Conservation (phyloP, 2,329 filamentous ascomycete species). For the Cladorrhinum sp. region DNA sequence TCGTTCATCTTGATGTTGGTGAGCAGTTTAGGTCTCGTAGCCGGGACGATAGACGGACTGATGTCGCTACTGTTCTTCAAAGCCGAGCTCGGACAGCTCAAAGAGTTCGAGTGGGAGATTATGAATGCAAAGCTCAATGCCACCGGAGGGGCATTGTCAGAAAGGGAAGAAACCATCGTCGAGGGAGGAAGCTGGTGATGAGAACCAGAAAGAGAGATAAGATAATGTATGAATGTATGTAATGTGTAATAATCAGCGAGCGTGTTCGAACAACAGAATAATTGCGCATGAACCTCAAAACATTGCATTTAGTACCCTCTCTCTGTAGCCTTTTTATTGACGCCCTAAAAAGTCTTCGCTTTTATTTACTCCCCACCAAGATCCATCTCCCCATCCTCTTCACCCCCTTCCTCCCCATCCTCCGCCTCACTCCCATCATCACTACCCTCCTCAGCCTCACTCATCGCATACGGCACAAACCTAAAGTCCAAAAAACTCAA, state of each 20-base stretch:
- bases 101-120: slow-evolving; percentile 94
- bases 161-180: neutral
- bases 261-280: neutral
- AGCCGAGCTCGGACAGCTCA: slow-evolving; percentile 75
- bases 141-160: neutral
- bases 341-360: neutral
- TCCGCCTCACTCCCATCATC: slow-evolving; percentile 48
- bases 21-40: slow-evolving; percentile 71
- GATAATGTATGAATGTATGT: neutral
- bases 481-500: slow-evolving; percentile 79
- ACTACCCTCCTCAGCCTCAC: slow-evolving; percentile 53
- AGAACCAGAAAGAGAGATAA: neutral
- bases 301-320: neutral
- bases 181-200: neutral
- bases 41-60: slow-evolving; percentile 78
- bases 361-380: neutral
- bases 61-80: slow-evolving; percentile 85
- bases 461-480: slow-evolving; percentile 66
- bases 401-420: slow-evolving; percentile 27
- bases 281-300: neutral
- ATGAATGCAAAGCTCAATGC: slow-evolving; percentile 54
- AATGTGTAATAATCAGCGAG: neutral
- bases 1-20: slow-evolving; percentile 77
- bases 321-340: neutral
- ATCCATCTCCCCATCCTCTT: slow-evolving; percentile 1